Evolutionary conservation across 2,329 filamentous ascomycete species (phyloP).

Genomic region (Penicillium digitatum): DNA sequence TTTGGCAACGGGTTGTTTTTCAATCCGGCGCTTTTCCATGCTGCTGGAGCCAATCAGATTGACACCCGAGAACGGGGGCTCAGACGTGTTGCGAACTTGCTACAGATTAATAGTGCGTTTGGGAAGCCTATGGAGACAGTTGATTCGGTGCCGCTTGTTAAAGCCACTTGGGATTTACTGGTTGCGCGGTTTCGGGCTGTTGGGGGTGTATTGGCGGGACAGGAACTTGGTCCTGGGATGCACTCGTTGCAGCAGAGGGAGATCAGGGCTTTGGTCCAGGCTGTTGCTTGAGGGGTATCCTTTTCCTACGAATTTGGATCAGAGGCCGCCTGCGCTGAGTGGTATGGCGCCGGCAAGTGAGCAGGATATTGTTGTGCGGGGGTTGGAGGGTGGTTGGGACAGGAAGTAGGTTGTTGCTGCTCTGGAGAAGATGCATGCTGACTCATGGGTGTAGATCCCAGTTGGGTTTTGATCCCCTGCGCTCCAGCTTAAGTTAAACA

Average conservation of each 20-base stretch:
- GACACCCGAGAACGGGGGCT: slow-evolving; percentile 31
- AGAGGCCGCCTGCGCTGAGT: slow-evolving; percentile 51
- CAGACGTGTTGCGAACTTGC: slow-evolving; percentile 56
- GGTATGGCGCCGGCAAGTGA: slow-evolving; percentile 61
- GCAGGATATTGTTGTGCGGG: slow-evolving; percentile 50
- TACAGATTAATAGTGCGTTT: slow-evolving; percentile 60
- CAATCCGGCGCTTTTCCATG: slow-evolving; percentile 61
- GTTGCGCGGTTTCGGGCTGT: slow-evolving; percentile 47
- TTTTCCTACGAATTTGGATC: slow-evolving; percentile 61
- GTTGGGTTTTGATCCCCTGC: background rate
- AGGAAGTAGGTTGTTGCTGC: slow-evolving; percentile 41
- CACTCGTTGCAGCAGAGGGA: slow-evolving; percentile 31
- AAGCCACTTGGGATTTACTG: slow-evolving; percentile 52
- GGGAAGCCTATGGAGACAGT: slow-evolving; percentile 63
- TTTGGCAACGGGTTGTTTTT: slow-evolving; percentile 62
- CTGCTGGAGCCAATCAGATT: slow-evolving; percentile 55
- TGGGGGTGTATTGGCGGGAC: slow-evolving; percentile 18
- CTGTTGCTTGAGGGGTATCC: slow-evolving; percentile 57
- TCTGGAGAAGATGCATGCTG: slow-evolving; percentile 38
- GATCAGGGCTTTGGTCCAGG: slow-evolving; percentile 48
- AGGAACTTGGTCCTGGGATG: slow-evolving; percentile 10
- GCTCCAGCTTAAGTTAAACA: background rate
- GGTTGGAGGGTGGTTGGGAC: slow-evolving; percentile 43
- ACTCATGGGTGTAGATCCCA: slow-evolving; percentile 27
- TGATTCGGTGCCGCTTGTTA: slow-evolving; percentile 51